Conservation (phyloP, 2,329 filamentous ascomycete species). For the Fusarium siculi region DNA sequence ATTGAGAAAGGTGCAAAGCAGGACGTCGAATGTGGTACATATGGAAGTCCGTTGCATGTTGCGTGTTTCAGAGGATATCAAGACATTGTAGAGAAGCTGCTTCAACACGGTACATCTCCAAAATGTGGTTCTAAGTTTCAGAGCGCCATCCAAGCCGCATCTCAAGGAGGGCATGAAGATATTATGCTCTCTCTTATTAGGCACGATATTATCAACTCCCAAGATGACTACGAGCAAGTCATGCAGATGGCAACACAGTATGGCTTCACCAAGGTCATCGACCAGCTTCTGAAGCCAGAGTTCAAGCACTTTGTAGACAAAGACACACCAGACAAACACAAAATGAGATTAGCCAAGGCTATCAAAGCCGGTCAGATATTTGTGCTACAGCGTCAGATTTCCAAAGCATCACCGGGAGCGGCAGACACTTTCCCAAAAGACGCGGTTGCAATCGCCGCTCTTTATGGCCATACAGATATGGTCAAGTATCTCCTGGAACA, state of each 20-base stretch:
- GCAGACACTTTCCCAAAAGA: not conserved
- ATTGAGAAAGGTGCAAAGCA: not conserved
- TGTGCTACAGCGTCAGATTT: not conserved
- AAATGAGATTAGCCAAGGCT: not conserved
- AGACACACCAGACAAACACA: not conserved
- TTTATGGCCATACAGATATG: not conserved
- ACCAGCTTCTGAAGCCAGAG: not conserved
- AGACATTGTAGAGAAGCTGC: not conserved
- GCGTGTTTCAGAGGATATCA: not conserved
- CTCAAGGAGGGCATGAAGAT: not conserved
- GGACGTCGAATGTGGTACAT: not conserved
- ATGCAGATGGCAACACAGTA: not conserved
- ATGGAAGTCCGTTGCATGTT: not conserved
- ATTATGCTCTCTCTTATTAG: not conserved
- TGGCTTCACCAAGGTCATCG: not conserved
- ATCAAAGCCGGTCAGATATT: slow-evolving; percentile 4
- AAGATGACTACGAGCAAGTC: not conserved
- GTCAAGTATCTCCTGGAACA: not conserved
- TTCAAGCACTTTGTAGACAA: not conserved
- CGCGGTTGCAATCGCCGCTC: not conserved
- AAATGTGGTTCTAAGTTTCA: not conserved
- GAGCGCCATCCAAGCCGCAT: not conserved
- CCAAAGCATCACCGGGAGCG: fast-evolving
- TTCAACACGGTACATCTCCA: not conserved
- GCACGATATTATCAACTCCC: not conserved